Conservation (phyloP, 208 protist genomes). For the Leishmania major region DNA sequence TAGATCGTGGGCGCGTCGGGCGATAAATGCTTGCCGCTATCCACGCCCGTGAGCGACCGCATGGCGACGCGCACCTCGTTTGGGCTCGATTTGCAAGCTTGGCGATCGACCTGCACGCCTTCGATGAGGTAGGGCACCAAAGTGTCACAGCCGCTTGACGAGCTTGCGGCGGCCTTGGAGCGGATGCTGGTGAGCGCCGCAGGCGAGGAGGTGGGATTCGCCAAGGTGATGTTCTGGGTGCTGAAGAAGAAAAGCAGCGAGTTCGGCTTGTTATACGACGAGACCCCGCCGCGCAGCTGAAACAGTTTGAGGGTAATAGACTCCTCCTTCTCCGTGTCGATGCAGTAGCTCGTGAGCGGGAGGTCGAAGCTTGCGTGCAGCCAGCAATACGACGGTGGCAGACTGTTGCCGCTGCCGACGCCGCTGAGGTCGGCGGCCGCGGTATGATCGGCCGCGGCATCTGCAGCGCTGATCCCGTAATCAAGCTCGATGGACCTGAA, state of each 20-base stretch:
- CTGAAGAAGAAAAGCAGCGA: slow-evolving; percentile 63
- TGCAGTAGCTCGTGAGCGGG: slow-evolving; percentile 44
- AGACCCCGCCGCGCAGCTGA: slow-evolving; percentile 45
- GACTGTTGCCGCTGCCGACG: slow-evolving; percentile 7
- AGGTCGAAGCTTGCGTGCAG: slow-evolving; percentile 59
- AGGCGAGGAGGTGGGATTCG: slow-evolving; percentile 41
- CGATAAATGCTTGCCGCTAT: slow-evolving; percentile 15
- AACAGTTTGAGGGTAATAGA: slow-evolving; percentile 52
- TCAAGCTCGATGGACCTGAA: slow-evolving; percentile 60
- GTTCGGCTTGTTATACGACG: slow-evolving; percentile 57
- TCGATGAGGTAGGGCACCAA: slow-evolving; percentile 36
- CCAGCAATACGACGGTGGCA: slow-evolving; percentile 79
- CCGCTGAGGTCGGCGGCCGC: slow-evolving; percentile 15
- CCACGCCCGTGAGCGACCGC: slow-evolving; percentile 15
- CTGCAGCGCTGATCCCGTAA: slow-evolving; percentile 67
- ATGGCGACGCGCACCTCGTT: slow-evolving; percentile 17
- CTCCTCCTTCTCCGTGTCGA: slow-evolving; percentile 61
- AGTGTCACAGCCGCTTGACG: not conserved
- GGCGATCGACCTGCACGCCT: slow-evolving; percentile 20
- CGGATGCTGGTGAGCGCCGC: not conserved
- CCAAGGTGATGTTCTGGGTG: slow-evolving; percentile 72
- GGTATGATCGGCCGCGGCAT: slow-evolving; percentile 34
- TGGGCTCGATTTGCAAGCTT: slow-evolving; percentile 11
- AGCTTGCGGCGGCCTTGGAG: not conserved
- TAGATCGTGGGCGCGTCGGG: slow-evolving; percentile 19